phyloP scores from a whole-genome alignment of 352 stramenopile genomes.

The Pelagophyceae sp. region DNA sequence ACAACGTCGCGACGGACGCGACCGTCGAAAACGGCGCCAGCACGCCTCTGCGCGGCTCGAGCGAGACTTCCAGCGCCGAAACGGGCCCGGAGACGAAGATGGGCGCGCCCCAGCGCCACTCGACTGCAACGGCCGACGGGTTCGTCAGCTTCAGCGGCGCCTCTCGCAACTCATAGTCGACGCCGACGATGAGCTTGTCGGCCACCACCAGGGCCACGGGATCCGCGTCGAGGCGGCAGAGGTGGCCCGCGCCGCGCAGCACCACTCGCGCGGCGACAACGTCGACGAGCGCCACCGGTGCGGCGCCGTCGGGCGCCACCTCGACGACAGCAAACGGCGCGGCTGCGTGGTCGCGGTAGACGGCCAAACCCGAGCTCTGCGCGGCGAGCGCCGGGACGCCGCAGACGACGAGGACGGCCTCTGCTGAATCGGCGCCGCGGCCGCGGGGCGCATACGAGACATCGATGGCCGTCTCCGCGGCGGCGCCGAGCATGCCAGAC shows the following conservation, averaged over 20 bases:
- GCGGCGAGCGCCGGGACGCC: not conserved
- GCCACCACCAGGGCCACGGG: not conserved
- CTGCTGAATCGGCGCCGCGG: not conserved
- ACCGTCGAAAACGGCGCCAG: not conserved
- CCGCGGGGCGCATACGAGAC: not conserved
- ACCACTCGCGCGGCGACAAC: not conserved
- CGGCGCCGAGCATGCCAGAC: not conserved
- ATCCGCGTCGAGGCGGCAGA: not conserved
- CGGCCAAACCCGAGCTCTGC: not conserved
- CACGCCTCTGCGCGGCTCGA: not conserved
- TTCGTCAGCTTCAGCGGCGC: not conserved
- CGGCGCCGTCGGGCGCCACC: not conserved
- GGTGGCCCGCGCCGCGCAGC: not conserved
- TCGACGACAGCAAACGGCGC: not conserved
- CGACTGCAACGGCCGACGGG: not conserved
- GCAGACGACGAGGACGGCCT: not conserved
- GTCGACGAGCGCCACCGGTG: not conserved
- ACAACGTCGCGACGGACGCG: slow-evolving; percentile 1
- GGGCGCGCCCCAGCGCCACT: not conserved
- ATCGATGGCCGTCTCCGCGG: not conserved
- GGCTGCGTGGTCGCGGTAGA: not conserved
- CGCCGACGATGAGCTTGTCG: not conserved
- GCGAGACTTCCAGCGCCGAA: not conserved
- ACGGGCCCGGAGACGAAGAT: not conserved
- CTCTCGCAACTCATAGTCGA: not conserved